Base-by-base conservation (phyloP, 2,329 filamentous ascomycete species). In the Aureobasidium sp. region DNA sequence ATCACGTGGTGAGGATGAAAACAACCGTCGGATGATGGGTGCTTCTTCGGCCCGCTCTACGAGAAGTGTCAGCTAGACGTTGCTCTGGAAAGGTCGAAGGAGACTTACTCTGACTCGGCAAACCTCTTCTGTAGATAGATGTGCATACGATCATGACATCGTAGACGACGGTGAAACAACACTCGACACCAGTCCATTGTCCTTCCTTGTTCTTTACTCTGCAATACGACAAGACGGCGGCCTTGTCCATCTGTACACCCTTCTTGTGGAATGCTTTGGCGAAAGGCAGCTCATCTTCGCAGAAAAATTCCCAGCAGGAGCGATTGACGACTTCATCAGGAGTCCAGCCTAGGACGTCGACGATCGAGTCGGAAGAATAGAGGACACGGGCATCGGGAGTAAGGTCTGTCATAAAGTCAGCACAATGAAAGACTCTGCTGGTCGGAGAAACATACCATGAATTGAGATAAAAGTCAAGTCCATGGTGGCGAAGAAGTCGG, bases 141-240 rank as follows among this genome's bases (percentile, higher is more conserved):
- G 87, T 93, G 70, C 89, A 91, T 44, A 89, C 90, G 53, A 95
- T 89, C 74, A 96, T 79, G 27, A 94, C 89, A 80, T 95, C 88
- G 73, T 95, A 89, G 47, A 95, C 91, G 45, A 95, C 81, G 5
- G 90, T 94, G 72, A 95, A 96, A 73, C 90, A 91, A 74, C 90
- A 94, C 75, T 96, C 91, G 75, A 90, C 94, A 65, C 84, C 85
- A 42, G 93, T 78, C 86, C 88, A 95, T 59, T 81, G 78, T 16
- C 88, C 89, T 68, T 87, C 78, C 49, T 81, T 85, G 61, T 88
- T 84, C 68, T 80, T 82, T 64, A 95, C 83, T 39, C 85, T 83
- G 64, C 86, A 89, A 76, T 95, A 95, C 64, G 90, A 86, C 63
- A 96, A 79, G 21, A 92, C 89, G 4, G 91, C 90, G 16, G 90